Evolutionary conservation across 1,284 basidiomycete genomes (phyloP).

Genomic region (Irpex sp.): DNA sequence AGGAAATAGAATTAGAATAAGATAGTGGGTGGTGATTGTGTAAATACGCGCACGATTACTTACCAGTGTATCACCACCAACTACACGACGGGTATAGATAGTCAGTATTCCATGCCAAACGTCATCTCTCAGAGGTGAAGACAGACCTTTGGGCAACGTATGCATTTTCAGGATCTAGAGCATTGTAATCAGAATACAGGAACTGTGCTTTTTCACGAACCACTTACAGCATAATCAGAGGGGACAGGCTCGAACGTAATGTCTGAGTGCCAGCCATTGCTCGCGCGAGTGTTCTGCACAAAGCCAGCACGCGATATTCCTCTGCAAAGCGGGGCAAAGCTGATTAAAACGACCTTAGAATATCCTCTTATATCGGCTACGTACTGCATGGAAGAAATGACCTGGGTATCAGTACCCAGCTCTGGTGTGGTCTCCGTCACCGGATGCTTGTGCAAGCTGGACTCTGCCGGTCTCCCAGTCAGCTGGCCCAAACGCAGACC

Average conservation of each 20-base stretch:
- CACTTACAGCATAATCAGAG: slow-evolving; percentile 50
- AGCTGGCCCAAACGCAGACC: slow-evolving; percentile 49
- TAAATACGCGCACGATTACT: neutral
- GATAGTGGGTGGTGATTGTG: neutral
- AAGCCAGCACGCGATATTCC: slow-evolving; percentile 37
- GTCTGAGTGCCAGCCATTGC: slow-evolving; percentile 55
- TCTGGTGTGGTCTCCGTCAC: slow-evolving; percentile 49
- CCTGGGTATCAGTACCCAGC: slow-evolving; percentile 44
- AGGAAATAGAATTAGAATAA: neutral
- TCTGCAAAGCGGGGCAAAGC: slow-evolving; percentile 24
- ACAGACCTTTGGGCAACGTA: slow-evolving; percentile 39
- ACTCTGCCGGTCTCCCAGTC: slow-evolving; percentile 52
- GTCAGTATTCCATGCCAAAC: slow-evolving; percentile 2
- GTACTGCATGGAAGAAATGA: slow-evolving; percentile 42
- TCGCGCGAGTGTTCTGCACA: slow-evolving; percentile 28
- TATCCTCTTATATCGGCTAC: neutral
- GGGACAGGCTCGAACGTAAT: slow-evolving; percentile 71
- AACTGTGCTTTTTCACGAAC: neutral
- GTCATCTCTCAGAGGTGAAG: neutral
- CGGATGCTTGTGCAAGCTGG: slow-evolving; percentile 63
- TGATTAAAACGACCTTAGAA: neutral
- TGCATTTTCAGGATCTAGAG: slow-evolving; percentile 50
- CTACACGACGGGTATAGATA: neutral
- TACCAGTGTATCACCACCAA: slow-evolving; percentile 35
- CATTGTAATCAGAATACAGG: slow-evolving; percentile 7